Conservation (phyloP, 2,329 filamentous ascomycete species). For the Geoglossum cookeanum region DNA sequence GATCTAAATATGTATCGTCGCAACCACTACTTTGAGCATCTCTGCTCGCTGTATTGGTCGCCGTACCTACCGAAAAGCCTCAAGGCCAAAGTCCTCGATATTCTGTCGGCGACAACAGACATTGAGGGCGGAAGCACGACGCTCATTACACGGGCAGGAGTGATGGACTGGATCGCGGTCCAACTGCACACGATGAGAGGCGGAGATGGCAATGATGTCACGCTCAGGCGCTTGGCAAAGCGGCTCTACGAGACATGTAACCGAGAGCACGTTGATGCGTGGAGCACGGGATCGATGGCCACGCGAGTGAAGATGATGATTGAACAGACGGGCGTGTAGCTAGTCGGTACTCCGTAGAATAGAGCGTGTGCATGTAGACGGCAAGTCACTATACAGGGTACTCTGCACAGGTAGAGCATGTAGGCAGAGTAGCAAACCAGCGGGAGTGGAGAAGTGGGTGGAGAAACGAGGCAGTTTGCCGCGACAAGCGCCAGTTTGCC, state of each 20-base stretch:
- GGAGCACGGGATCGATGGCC: constrained; percentile 21
- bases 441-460: too few species aligned
- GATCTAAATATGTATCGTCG: constrained; percentile 31
- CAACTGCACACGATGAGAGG: constrained; percentile 28
- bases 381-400: too few species aligned
- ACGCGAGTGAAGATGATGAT: neutral
- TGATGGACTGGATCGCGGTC: constrained; percentile 55
- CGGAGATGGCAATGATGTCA: constrained; percentile 25
- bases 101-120: constrained; percentile 45
- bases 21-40: constrained; percentile 52
- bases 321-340: neutral
- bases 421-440: too few species aligned
- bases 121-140: constrained; percentile 59
- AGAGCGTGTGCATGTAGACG: neutral
- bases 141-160: constrained; percentile 57
- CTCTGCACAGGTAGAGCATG: too few species aligned
- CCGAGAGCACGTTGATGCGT: constrained; percentile 40
- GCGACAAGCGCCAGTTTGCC: too few species aligned
- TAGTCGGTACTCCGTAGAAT: neutral
- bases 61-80: constrained; percentile 40
- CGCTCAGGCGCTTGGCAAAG: constrained; percentile 35
- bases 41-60: constrained; percentile 50
- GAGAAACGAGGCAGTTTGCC: too few species aligned
- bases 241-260: constrained; percentile 48
- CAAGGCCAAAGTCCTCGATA: constrained; percentile 40